These are phyloP conservation scores for Cyberlindnera lachancei DNA, from an alignment of 805 yeast genomes.

Conservation along the genomic window DNA sequence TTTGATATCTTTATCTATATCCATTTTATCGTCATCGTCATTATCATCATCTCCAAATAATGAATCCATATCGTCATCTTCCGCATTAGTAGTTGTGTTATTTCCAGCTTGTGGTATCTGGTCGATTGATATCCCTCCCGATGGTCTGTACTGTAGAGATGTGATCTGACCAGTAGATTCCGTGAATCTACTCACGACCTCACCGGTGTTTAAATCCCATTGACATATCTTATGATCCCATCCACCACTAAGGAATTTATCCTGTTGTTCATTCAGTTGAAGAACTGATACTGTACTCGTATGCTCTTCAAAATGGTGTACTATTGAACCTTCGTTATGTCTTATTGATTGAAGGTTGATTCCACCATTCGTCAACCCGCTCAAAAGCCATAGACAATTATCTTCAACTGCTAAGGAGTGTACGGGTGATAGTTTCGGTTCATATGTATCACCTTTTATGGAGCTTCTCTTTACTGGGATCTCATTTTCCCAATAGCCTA, in stretches of 20 bases:
- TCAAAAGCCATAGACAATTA: conserved; percentile 74
- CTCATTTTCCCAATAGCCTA: conserved; percentile 94
- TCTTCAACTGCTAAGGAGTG: conserved; percentile 79
- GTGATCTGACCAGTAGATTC: conserved; percentile 76
- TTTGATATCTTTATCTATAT: neutral
- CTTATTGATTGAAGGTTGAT: conserved; percentile 77
- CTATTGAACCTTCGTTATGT: conserved; percentile 72
- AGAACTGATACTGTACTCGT: conserved; percentile 68
- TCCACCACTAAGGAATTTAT: conserved; percentile 66
- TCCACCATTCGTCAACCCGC: conserved; percentile 83
- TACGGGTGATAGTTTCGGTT: conserved; percentile 72
- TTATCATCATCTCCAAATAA: conserved; percentile 54
- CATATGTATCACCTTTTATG: conserved; percentile 28
- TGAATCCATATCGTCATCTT: conserved; percentile 46
- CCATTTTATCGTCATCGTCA: conserved; percentile 24
- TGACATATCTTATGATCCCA: conserved; percentile 81
- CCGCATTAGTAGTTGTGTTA: no score
- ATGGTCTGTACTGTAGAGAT: conserved; percentile 63
- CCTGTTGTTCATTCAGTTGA: conserved; percentile 53
- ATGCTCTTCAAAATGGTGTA: conserved; percentile 71
- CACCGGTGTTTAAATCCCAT: conserved; percentile 85
- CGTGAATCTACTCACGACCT: conserved; percentile 36
- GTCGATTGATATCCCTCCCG: conserved; percentile 22
- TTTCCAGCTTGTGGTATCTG: conserved; percentile 11
- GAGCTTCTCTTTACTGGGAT: conserved; percentile 55